Evolutionary conservation across 1,139 yeast species (phyloP).

Genomic region (Magnusiomyces sp.): DNA sequence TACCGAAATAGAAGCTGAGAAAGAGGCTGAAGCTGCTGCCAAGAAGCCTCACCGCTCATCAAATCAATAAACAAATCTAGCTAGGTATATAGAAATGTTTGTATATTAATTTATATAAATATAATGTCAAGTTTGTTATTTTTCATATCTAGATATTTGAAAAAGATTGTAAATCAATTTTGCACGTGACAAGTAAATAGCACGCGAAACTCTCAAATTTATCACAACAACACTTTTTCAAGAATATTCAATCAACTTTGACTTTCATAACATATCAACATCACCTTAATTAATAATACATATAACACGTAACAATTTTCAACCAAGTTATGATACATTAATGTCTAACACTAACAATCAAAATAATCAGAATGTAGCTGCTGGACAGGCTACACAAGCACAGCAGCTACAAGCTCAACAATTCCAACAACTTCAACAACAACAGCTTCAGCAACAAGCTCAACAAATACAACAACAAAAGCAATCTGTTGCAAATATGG

Average conservation of each 20-base stretch:
- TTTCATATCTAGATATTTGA: too few relatives aligned
- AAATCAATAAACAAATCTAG: too few relatives aligned
- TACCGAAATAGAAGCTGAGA: slow-evolving; percentile 80
- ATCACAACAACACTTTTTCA: neutral
- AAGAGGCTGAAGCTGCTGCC: slow-evolving; percentile 82
- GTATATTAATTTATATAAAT: too few relatives aligned
- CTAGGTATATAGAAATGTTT: too few relatives aligned
- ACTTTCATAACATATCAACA: slow-evolving; percentile 1
- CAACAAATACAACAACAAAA: too few relatives aligned
- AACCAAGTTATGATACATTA: neutral
- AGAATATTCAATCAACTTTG: neutral
- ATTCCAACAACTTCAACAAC: neutral
- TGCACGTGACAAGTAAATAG: too few relatives aligned
- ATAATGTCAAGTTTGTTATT: too few relatives aligned
- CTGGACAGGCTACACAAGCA: slow-evolving; percentile 9
- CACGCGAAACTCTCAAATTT: too few relatives aligned
- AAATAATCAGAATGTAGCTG: too few relatives aligned
- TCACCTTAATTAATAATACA: slow-evolving; percentile 13
- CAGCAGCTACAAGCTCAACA: slow-evolving; percentile 8
- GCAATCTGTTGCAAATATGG: too few relatives aligned
- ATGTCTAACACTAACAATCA: too few relatives aligned
- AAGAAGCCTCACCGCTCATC: slow-evolving; percentile 45
- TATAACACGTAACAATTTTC: slow-evolving; percentile 15
- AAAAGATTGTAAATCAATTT: too few relatives aligned
- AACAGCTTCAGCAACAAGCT: slow-evolving; percentile 4